Evolutionary conservation across 1,284 basidiomycete species (phyloP), one percentile per base, ranked within the genome.

Genomic region (Tilletia horrida): DNA sequence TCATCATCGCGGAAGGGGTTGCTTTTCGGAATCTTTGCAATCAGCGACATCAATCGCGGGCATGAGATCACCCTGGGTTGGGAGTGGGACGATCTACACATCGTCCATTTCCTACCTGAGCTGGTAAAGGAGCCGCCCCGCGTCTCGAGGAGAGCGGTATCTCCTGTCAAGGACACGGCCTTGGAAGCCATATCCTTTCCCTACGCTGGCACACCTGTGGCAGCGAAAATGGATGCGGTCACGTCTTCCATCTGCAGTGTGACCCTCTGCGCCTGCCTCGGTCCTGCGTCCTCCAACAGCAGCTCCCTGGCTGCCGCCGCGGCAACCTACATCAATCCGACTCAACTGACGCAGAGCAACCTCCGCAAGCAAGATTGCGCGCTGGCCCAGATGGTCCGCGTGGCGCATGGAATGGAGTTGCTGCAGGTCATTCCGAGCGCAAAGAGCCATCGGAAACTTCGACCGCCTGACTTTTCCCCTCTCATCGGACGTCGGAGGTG

Each of bases 51-150:
- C 69, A 86, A 86, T 68, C 87, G 88, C 44, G 86, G 89, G 63
- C 92, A 95, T 75, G 95, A 97, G 83, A 87, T 97, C 47, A 88
- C 94, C 0, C 83, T 97, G 0, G 91, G 90, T 0, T 97, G 94
- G 93, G 93, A 96, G 80, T 97, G 93, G 94, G 93, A 96, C 74
- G 93, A 97, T 76, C 88, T 88, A 4, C 91, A 93, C 78, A 88
- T 91, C 0, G 88, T 96, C 0, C 94, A 97, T 82, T 84, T 87
- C 63, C 84, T 97, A 0, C 90, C 90, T 3, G 87, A 88, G 18
- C 83, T 92, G 62, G 85, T 91, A 63, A 84, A 88, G 73, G 84
- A 80, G 13, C 78, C 81, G 8, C 55, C 55, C 9, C 55, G 55
- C 27, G 27, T 59, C 18, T 40, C 55, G 86, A 4, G 83, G 84